Base-by-base conservation (phyloP, 2,329 filamentous ascomycete genomes). In the Colletotrichum sp. region DNA sequence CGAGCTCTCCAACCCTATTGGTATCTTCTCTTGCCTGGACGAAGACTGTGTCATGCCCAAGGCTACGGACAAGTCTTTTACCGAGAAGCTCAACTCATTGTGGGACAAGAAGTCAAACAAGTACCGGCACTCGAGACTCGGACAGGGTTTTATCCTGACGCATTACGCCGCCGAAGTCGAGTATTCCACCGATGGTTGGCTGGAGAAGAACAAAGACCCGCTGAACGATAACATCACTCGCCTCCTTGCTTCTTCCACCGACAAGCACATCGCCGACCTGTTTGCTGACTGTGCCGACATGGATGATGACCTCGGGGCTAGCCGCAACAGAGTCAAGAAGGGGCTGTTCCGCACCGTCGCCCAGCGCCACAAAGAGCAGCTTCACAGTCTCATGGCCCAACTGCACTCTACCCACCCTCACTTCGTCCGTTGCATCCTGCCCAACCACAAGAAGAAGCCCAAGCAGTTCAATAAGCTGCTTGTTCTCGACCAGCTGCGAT, bases 31-130 rank as follows among this genome's bases (percentile, higher is more conserved):
- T 0, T 99, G 98, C 82, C 89, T 99, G 18, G 97, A 99, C 79
- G 97, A 99, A 85, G 97, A 99, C 85, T 97, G 94, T 64, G 98
- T 99, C 36, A 99, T 99, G 97, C 97, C 97, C 36, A 99, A 99
- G 85, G 97, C 97, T 5, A 98, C 96, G 2, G 98, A 99, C 84
- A 96, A 95, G 84, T 95, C 94, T 9, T 99, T 99, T 81, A 99
- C 96, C 0, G 98, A 99, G 81, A 99, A 99, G 85, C 89, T 99
- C n/a, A 95, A 99, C 85, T 94, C 94, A 0, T 87, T 99, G 2
- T 99, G 98, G 97, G 96, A 99, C 83, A 95, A 96, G 82, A 99
- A 98, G 84, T 97, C 96, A 38, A 91, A 92, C 63, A 99, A 99
- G 84, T 99, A 99, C 84, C 93, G 95, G 66, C 92, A 95, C 8